Base-by-base conservation (phyloP, 1,139 yeast genomes). In the Yamadazyma triangularis region DNA sequence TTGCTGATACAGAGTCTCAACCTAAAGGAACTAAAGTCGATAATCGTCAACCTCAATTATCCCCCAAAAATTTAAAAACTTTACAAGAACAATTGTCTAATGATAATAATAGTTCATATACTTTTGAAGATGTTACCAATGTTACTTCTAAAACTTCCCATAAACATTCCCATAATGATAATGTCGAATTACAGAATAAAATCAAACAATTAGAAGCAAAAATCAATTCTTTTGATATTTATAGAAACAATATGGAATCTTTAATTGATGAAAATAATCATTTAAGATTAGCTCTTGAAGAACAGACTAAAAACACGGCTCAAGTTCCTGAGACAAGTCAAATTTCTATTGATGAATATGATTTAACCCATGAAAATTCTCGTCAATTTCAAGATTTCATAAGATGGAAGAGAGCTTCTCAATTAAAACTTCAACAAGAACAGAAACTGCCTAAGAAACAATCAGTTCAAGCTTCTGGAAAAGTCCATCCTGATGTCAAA, bases 341-440 rank as follows among this genome's bases (percentile, higher is more conserved):
- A 18, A 18, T 18, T 7, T 18, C 20, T 18, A 43, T 54, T 15
- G 60, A 54, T 28, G 45, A 46, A 21, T 45, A 45, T 13, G 55
- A 53, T 28, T 34, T 50, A 21, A 51, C 58, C 9, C 42, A 44
- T 20, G 49, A 49, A 7, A 53, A 51, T n/a, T 39, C 39, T 27
- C 35, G 26, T 35, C 44, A 24, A 42, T 38, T 24, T 33, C 47
- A 40, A 40, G 45, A 53, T 23, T 51, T 56, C 30, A 18, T 18
- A 7, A 57, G 50, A 34, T 63, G 69, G 69, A 67, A 64, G 34
- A 40, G 66, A 24, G 53, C 61, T 2, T 64, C 71, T 1, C 70
- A 64, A 38, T 50, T 66, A 19, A 50, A 51, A 27, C 43, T 61
- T 14, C 47, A 45, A 14, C 50, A 45, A 8, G 29, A 18, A 7